These are phyloP conservation scores for Nicotiana attenuata DNA, from an alignment of 257 asterid species.

Conservation along the genomic window DNA sequence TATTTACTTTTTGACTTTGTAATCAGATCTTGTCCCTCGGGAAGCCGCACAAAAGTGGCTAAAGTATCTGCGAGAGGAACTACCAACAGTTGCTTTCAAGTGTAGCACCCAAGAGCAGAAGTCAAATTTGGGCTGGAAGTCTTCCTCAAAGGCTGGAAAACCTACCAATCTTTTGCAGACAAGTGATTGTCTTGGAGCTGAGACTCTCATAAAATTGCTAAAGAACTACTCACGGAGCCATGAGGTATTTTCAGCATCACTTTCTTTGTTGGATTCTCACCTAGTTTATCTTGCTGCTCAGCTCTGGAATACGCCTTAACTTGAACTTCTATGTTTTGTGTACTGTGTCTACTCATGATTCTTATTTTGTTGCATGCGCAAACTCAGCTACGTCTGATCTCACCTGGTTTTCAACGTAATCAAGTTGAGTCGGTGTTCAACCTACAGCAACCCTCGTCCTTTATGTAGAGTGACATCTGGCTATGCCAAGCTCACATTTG, in stretches of 20 bases:
- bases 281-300: constrained; percentile 2
- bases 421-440: not conserved
- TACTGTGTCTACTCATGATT: not conserved
- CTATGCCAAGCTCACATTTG: not conserved
- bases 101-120: constrained; percentile 96
- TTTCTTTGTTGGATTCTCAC: not conserved
- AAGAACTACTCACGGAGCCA: constrained; percentile 79
- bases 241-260: constrained; percentile 33
- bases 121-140: constrained; percentile 91
- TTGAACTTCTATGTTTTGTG: not conserved
- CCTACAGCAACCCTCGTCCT: not conserved
- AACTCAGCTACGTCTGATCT: not conserved
- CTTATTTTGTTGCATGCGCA: not conserved
- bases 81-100: constrained; percentile 89
- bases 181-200: constrained; percentile 95
- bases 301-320: not conserved
- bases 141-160: constrained; percentile 51
- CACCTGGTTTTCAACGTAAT: not conserved
- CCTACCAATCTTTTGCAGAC: constrained; percentile 51
- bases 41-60: constrained; percentile 97
- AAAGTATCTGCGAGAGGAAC: constrained; percentile 85
- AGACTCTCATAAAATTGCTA: constrained; percentile 68
- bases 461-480: not conserved
- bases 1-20: not conserved
- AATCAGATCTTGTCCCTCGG: constrained; percentile 87